Base-by-base conservation (phyloP, 306 rosid genomes). In the Pyrus pyrifolia region DNA sequence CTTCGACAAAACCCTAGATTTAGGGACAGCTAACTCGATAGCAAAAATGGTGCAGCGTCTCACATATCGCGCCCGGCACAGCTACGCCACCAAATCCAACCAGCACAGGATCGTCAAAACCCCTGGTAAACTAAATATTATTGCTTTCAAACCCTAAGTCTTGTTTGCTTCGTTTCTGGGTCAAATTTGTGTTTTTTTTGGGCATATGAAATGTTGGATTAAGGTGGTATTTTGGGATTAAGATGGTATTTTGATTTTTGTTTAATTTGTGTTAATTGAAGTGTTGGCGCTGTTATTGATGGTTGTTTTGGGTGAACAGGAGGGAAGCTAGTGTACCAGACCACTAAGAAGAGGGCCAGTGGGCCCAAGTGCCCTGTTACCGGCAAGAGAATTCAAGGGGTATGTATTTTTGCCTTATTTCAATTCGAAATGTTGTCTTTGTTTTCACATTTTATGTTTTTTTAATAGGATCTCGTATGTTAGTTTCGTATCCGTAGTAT, bases 361-460 rank as follows among this genome's bases (percentile, higher is more conserved):
- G 96, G 93, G 1, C 93, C 93, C 53, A 90, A 90, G 80, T 88
- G 96, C 69, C 93, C 96, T 57, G 96, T 90, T 2, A 90, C 93
- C 52, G 93, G 96, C 76, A 90, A 88, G 87, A 85, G 93, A 82
- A 90, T 90, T 82, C 93, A 90, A 71, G 93, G 96, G 82, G 96
- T 88, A 87, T 60, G 51, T 2, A 58, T n/a, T 49, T 49, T 51
- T 51, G 29, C 62, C 57, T 55, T 15, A 4, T 21, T 49, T 29
- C 14, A 27, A 18, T 25, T 70, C 15, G 51, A 25, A 7, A 46
- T 45, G 2, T 1, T 19, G 42, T 6, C 1, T 42, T 3, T 31
- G 7, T 10, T 74, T 18, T 2, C 25, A 5, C 4, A 18, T 21
- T 11, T 10, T 61, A 0, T 18, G 29, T 15, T 22, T 22, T 3